A percentile compares a stretch with the other conserved stretches of the same genome.
These are phyloP conservation scores for Blastocystis sp. DNA, from an alignment of 352 stramenopile genomes.

Conservation along the genomic window DNA sequence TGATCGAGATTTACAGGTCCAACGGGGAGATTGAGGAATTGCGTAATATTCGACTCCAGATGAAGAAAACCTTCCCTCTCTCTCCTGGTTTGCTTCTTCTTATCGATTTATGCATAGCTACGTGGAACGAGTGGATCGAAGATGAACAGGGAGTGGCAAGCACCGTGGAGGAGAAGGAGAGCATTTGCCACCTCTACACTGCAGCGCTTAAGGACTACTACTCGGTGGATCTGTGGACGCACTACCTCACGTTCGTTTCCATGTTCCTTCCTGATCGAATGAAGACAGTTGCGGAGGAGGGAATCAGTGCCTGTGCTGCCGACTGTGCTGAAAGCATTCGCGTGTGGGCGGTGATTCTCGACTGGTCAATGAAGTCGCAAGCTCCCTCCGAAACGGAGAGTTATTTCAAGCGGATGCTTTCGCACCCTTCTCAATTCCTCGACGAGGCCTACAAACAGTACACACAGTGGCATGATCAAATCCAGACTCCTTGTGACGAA, in stretches of 20 bases:
- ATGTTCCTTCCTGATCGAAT: constrained; percentile 36
- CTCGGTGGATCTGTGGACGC: constrained; percentile 44
- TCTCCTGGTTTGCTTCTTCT: not conserved
- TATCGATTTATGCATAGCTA: constrained; percentile 13
- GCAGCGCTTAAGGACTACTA: constrained; percentile 59
- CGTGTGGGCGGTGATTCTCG: constrained; percentile 38
- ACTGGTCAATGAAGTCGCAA: constrained; percentile 40
- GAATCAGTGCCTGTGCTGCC: not conserved
- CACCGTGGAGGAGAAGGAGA: constrained; percentile 43
- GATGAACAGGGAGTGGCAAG: constrained; percentile 47
- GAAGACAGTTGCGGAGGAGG: constrained; percentile 19
- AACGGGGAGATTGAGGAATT: constrained; percentile 49
- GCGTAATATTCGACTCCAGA: constrained; percentile 33
- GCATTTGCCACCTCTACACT: constrained; percentile 58
- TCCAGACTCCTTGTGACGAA: not conserved
- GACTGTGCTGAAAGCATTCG: constrained; percentile 30
- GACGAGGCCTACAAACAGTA: constrained; percentile 16
- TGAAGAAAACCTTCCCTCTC: constrained; percentile 51
- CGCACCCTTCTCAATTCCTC: constrained; percentile 2
- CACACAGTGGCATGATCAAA: constrained; percentile 25
- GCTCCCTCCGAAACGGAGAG: not conserved
- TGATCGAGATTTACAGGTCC: constrained; percentile 23
- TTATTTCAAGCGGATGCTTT: constrained; percentile 41
- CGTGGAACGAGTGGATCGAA: constrained; percentile 55
- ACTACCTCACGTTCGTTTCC: constrained; percentile 31